These are phyloP conservation scores for Angophora floribunda DNA, from an alignment of 345 rosid genomes.

Conservation along the genomic window DNA sequence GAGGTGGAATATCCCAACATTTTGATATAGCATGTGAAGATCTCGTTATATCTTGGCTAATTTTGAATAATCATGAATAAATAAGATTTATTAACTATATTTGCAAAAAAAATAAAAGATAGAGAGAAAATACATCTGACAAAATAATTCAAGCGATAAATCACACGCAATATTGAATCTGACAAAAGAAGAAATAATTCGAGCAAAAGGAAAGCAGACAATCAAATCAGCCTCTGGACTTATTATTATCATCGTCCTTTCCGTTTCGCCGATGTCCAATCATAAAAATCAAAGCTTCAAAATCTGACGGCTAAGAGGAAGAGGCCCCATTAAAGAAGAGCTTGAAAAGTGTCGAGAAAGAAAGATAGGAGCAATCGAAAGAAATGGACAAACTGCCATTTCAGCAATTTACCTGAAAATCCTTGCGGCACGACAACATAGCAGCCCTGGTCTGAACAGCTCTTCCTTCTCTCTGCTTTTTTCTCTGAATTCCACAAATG, in stretches of 20 bases:
- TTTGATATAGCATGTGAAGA: background rate
- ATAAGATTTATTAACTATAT: background rate
- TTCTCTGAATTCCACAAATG: constrained; percentile 5
- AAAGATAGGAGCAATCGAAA: background rate
- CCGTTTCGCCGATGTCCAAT: background rate
- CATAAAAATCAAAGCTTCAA: background rate
- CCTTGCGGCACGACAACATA: constrained; percentile 38
- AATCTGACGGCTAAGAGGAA: background rate
- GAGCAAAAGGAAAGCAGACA: background rate
- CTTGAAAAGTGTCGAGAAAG: background rate
- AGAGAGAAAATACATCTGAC: background rate
- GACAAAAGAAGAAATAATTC: background rate
- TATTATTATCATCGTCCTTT: background rate
- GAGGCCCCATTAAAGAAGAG: background rate
- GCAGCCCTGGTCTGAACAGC: constrained; percentile 56
- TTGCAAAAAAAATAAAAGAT: background rate
- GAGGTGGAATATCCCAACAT: background rate
- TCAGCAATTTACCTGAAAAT: constrained; percentile 43
- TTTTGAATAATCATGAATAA: background rate
- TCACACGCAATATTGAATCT: background rate
- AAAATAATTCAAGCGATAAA: background rate
- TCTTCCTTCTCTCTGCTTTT: constrained; percentile 45
- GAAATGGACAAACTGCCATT: background rate
- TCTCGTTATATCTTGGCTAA: background rate
- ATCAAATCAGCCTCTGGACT: background rate